These are phyloP conservation scores for Kwoniella mangroviensis DNA, from an alignment of 768 basidiomycete species.

Conservation along the genomic window DNA sequence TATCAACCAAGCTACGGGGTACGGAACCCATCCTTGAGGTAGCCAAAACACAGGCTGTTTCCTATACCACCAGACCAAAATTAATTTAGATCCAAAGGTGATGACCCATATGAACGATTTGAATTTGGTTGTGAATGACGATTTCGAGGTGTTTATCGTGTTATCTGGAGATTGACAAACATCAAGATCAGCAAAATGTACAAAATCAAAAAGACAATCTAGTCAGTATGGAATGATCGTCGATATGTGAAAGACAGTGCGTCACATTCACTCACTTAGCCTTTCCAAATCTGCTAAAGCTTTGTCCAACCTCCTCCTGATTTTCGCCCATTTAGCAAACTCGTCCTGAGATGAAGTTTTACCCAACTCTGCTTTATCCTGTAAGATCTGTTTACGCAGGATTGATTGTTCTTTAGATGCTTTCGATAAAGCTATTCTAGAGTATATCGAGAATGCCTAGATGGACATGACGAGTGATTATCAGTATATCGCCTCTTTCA, in stretches of 20 bases:
- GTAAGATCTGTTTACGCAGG: slow-evolving; percentile 79
- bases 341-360: slow-evolving; percentile 95
- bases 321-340: slow-evolving; percentile 97
- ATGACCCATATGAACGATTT: slow-evolving; percentile 74
- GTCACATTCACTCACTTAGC: slow-evolving; percentile 66
- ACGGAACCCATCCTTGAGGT: slow-evolving; percentile 81
- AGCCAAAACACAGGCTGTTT: slow-evolving; percentile 90
- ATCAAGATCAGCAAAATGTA: too few species aligned
- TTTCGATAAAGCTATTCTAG: slow-evolving; percentile 68
- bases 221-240: too few species aligned
- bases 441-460: slow-evolving; percentile 75
- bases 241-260: too few species aligned
- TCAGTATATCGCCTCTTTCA: not conserved
- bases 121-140: slow-evolving; percentile 72
- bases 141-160: slow-evolving; percentile 67
- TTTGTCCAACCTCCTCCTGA: slow-evolving; percentile 88
- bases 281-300: slow-evolving; percentile 87
- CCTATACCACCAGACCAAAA: slow-evolving; percentile 89
- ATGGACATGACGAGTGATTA: not conserved
- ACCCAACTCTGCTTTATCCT: slow-evolving; percentile 79
- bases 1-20: slow-evolving; percentile 84
- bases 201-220: too few species aligned
- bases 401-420: slow-evolving; percentile 66
- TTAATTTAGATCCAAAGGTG: slow-evolving; percentile 85
- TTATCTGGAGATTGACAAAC: too few species aligned